Evolutionary conservation across 2,329 filamentous ascomycete species (phyloP).

Genomic region (Hymenoscyphus albidus): DNA sequence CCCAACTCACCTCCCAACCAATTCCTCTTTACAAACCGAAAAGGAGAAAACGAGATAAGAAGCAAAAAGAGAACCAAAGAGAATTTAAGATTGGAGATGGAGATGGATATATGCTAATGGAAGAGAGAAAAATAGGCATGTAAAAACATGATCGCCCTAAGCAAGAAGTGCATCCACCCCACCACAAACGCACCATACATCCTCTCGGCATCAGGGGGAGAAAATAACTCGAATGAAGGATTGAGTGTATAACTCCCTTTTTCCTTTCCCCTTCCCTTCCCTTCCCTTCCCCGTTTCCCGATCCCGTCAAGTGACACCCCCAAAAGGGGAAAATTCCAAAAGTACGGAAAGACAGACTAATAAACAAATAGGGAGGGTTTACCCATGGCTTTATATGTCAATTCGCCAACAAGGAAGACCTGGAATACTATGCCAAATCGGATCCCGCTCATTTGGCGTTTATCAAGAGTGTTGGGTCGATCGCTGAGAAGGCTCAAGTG

Average conservation of each 20-base stretch:
- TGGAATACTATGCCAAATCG: constrained; percentile 63
- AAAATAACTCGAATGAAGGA: constrained; percentile 59
- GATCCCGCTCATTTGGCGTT: constrained; percentile 64
- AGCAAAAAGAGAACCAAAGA: too few species aligned
- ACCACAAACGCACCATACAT: constrained; percentile 58
- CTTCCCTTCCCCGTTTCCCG: too few species aligned
- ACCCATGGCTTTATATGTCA: constrained; percentile 68
- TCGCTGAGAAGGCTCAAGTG: constrained; percentile 52
- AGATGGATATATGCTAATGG: neutral
- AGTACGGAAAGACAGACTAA: neutral
- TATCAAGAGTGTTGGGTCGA: constrained; percentile 44
- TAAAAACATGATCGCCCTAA: constrained; percentile 52
- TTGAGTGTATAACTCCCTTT: constrained; percentile 45
- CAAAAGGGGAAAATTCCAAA: neutral
- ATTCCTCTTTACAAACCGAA: too few species aligned
- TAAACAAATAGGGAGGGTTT: constrained; percentile 49
- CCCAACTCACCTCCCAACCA: too few species aligned
- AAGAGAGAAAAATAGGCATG: constrained; percentile 44
- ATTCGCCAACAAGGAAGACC: constrained; percentile 60
- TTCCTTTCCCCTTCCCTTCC: too few species aligned
- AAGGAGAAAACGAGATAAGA: too few species aligned
- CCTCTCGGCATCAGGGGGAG: constrained; percentile 52
- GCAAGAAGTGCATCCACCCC: constrained; percentile 57
- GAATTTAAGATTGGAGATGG: too few species aligned
- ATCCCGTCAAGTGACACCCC: neutral